Percentiles rank a stretch among this genome's conserved stretches.
Conservation (phyloP, 306 rosid species). For the Argentina anserina region DNA sequence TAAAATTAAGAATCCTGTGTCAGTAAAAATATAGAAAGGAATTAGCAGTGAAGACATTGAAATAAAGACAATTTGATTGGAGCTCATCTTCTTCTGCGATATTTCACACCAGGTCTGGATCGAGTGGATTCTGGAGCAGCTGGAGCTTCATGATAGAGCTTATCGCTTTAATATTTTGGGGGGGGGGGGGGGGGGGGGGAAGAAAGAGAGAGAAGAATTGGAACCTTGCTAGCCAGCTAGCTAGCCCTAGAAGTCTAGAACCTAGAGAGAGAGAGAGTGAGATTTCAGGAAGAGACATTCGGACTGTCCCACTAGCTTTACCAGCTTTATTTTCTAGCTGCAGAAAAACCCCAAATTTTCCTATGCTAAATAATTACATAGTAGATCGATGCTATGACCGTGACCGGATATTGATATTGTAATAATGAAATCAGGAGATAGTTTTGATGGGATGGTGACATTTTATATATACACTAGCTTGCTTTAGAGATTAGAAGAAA, state of each 20-base stretch:
- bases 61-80: slow-evolving; percentile 37
- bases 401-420: not conserved
- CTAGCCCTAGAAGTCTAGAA: not conserved
- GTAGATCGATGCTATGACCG: slow-evolving; percentile 32
- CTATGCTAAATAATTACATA: slow-evolving; percentile 33
- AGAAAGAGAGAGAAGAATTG: slow-evolving; percentile 14
- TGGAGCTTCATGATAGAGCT: slow-evolving; percentile 8
- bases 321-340: slow-evolving; percentile 43
- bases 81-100: slow-evolving; percentile 31
- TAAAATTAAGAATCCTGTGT: not conserved
- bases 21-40: not conserved
- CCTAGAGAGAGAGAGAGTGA: slow-evolving; percentile 33
- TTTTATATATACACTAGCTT: not conserved
- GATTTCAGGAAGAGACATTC: slow-evolving; percentile 66
- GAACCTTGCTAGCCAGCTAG: not conserved
- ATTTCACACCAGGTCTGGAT: slow-evolving; percentile 18
- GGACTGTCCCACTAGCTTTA: slow-evolving; percentile 92
- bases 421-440: slow-evolving; percentile 9
- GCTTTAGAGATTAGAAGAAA: too few species aligned
- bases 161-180: slow-evolving; percentile 17
- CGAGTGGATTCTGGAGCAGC: not conserved
- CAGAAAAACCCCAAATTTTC: slow-evolving; percentile 26
- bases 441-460: not conserved
- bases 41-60: slow-evolving; percentile 25
- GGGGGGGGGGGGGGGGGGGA: too few species aligned